Evolutionary conservation across 768 basidiomycete genomes (phyloP), one percentile per base, ranked within the genome.

Genomic region (Neoboletus subvelutipes): DNA sequence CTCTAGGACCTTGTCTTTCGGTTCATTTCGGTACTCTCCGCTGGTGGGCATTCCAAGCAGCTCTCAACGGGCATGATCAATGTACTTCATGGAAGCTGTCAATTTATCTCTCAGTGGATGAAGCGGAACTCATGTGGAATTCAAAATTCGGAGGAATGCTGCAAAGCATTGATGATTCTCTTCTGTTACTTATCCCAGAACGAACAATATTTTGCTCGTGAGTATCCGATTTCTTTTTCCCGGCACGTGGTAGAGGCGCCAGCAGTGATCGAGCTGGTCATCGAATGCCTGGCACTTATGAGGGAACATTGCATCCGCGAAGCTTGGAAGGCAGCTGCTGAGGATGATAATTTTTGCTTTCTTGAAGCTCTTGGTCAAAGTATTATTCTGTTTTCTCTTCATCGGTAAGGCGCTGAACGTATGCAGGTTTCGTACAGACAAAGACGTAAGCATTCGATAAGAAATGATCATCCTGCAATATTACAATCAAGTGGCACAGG

Each of bases 91-190:
- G 55, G 45, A 52, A 54, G 50, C 12, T 73, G 66, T 51, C 52
- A 13, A 40, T 45, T 62, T 26, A 55, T 71, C 33, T 58, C 55
- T 31, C 61, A 63, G 39, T 72, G 66, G 60, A 65, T 68, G 42
- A 51, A 60, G n/a, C 41, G 26, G 18, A 55, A 72, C 37, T 47
- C 51, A 7, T 64, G 61, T 40, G 68, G 70, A 45, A 63, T 72
- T 45, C 72, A 45, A 50, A 56, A 52, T 46, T 72, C 71, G 18
- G 54, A 31, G 24, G 70, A 72, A 45, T 73, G 68, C 51, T 70
- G 72, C 47, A 70, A 63, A 52, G 57, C 55, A n/a, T 54, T 71
- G 50, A 59, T 70, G 1, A 45, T 63, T 48, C 70, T 71, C 29
- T 70, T 70, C 33, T 62, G 63, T 10, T 54, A 57, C 50, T 22